A percentile compares a stretch with the other conserved stretches of the same genome.
Conservation (phyloP, 495 filamentous ascomycete genomes). For the Podospora fimiseda region DNA sequence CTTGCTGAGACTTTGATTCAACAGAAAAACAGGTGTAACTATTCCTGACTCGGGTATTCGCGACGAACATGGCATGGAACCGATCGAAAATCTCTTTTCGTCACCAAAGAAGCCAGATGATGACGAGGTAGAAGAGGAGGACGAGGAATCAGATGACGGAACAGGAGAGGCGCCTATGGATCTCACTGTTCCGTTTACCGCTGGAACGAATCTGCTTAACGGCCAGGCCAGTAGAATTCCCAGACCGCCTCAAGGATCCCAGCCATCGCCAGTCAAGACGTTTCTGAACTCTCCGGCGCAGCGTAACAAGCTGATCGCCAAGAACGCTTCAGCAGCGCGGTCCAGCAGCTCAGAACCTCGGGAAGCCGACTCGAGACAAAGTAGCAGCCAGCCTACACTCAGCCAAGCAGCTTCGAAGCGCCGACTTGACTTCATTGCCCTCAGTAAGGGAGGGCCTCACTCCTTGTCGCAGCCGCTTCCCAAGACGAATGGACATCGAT, state of each 20-base stretch:
- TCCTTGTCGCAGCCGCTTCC: slow-evolving; percentile 18
- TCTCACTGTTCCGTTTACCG: slow-evolving; percentile 14
- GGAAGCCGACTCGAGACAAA: slow-evolving; percentile 7
- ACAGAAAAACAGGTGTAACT: slow-evolving; percentile 72
- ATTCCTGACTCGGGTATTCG: slow-evolving; percentile 71
- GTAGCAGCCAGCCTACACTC: slow-evolving; percentile 15
- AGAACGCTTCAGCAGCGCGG: slow-evolving; percentile 36
- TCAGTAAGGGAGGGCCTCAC: slow-evolving; percentile 15
- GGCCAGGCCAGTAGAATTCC: slow-evolving; percentile 36
- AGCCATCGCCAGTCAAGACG: slow-evolving; percentile 50
- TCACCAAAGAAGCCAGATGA: slow-evolving; percentile 52
- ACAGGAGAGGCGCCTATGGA: slow-evolving; percentile 37
- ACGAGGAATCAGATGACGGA: background rate
- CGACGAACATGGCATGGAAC: slow-evolving; percentile 89
- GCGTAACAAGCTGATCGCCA: slow-evolving; percentile 39
- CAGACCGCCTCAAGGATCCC: slow-evolving; percentile 34
- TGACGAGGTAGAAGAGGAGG: slow-evolving; percentile 10
- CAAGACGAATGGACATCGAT: slow-evolving; percentile 9
- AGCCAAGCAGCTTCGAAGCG: slow-evolving; percentile 19
- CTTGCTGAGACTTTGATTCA: background rate
- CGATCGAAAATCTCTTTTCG: slow-evolving; percentile 77
- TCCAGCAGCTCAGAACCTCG: slow-evolving; percentile 5
- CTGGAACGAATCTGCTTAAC: slow-evolving; percentile 21
- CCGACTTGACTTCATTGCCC: slow-evolving; percentile 36
- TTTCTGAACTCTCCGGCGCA: slow-evolving; percentile 50